Evolutionary conservation across 169 alveolate genomes (phyloP), one percentile per base, ranked within the genome.

Genomic region (Plasmodium blacklocki): DNA sequence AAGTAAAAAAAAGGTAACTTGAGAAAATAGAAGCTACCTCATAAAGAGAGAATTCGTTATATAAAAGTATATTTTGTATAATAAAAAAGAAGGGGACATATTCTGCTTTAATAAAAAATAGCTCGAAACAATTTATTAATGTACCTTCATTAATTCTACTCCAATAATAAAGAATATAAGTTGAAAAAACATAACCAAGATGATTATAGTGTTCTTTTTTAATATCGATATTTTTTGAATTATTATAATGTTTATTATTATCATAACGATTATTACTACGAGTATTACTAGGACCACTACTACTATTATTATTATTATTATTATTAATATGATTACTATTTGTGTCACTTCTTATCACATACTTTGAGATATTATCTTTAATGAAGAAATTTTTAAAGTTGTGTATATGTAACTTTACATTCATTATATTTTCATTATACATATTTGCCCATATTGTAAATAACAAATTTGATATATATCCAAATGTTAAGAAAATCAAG

Each of bases 141-240:
- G 94, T 58, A 18, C 96, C 96, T 74, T 94, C 96, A 72, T 94
- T 94, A 70, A 94, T 74, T 23, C 96, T 56, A 23, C 94, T 86
- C 96, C 96, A 94, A 70, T 91, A 94, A 88, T 94, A 94, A 7
- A 94, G 78, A 74, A 94, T 88, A 52, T 91, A 94, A 11, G 91
- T 89, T 52, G 93, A 93, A 26, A 94, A 75, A 71, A 92, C 94
- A 72, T 92, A 94, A 23, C 95, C 95, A 11, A 88, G 75, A 70
- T 87, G 88, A 59, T 73, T 87, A 39, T 87, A 87, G 2, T 68
- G 71, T 23, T 83, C 85, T 68, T 83, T 83, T 21, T 70, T 9
- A 54, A 83, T 58, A 4, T 54, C 63, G 11, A 63, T 87, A 18
- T 87, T 47, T 18, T 47, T 32, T 18, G 50, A 15, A 5, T 58